Base-by-base conservation (phyloP, 345 rosid species). In the Limnanthes douglasii region DNA sequence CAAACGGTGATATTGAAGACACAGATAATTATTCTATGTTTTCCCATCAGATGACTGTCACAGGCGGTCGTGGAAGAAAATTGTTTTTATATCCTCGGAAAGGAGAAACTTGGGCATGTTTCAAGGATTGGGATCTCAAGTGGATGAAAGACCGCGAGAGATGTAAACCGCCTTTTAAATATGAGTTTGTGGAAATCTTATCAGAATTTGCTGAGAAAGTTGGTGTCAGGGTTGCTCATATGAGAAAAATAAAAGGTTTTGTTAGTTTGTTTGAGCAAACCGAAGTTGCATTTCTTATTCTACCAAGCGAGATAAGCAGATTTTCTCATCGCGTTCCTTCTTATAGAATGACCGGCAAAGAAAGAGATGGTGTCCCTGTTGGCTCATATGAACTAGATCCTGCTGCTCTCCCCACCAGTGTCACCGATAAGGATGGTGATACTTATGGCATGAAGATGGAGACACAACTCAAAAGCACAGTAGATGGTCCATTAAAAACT, bases 61-160 rank as follows among this genome's bases (percentile, higher is more conserved):
- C 37, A 11, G 35, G 41, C 5, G 23, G 6, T 7, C 48, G 41
- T 34, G 51, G 48, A 46, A 20, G 45, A 22, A 34, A 40, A 22
- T 59, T 30, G 31, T 4, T 39, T 37, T 54, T 88, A 21, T 74
- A 76, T 61, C 97, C 94, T 50, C 60, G 58, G 45, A 62, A 43
- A 37, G 94, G 95, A 39, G 95, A 88, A 56, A 64, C 62, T 30
- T 88, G 97, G 97, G 95, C 97, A 28, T 48, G 83, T 34, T 88
- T 69, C 47, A 76, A 60, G 61, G 59, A 68, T 34, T 74, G 95
- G 95, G 57, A 79, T 56, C 47, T 54, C 14, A 66, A 51, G 19
- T 76, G 86, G 90, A 43, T 31, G 46, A 43, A 60, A 8, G 54
- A 62, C 27, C 66, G 66, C 29, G 69, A 59, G 27, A 64, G 64